A percentile compares a stretch with the other conserved stretches of the same genome.
Evolutionary conservation across 2,329 filamentous ascomycete genomes (phyloP).

Genomic region (Ascochyta rabiei): DNA sequence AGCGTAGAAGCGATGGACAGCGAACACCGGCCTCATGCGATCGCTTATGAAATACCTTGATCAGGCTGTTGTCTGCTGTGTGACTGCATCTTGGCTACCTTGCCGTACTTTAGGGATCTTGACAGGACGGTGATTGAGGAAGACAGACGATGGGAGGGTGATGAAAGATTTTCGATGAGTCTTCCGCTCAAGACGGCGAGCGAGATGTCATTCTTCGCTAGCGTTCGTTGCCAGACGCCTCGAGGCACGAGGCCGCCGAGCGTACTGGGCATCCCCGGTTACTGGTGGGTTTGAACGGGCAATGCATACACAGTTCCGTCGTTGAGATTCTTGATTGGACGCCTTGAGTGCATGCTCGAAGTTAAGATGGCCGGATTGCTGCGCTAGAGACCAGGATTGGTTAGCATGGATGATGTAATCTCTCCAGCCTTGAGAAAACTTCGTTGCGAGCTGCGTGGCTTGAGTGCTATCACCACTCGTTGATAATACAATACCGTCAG

Average conservation of each 20-base stretch:
- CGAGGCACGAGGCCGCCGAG: slow-evolving; percentile 1
- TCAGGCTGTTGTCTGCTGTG: slow-evolving; percentile 42
- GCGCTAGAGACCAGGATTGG: neutral
- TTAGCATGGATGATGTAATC: slow-evolving; percentile 7
- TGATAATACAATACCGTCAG: slow-evolving; percentile 5
- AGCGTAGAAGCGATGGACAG: neutral
- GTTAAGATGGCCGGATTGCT: neutral
- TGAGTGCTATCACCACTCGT: neutral
- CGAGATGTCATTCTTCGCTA: slow-evolving; percentile 26
- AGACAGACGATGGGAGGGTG: neutral
- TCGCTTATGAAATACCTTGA: slow-evolving; percentile 44
- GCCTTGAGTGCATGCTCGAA: neutral
- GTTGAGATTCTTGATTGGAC: slow-evolving; percentile 1
- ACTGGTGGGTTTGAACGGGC: slow-evolving; percentile 6
- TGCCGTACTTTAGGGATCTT: slow-evolving; percentile 30
- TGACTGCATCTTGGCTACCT: slow-evolving; percentile 34
- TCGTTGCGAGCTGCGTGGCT: slow-evolving; percentile 4
- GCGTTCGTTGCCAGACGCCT: slow-evolving; percentile 12
- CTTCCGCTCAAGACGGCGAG: slow-evolving; percentile 8
- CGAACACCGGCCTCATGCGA: slow-evolving; percentile 48
- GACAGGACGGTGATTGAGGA: neutral
- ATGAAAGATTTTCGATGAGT: neutral
- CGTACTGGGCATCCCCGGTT: neutral
- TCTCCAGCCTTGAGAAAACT: neutral
- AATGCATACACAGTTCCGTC: neutral